These are phyloP conservation scores for Luffa aegyptiaca DNA, from an alignment of 306 rosid genomes.

Conservation along the genomic window DNA sequence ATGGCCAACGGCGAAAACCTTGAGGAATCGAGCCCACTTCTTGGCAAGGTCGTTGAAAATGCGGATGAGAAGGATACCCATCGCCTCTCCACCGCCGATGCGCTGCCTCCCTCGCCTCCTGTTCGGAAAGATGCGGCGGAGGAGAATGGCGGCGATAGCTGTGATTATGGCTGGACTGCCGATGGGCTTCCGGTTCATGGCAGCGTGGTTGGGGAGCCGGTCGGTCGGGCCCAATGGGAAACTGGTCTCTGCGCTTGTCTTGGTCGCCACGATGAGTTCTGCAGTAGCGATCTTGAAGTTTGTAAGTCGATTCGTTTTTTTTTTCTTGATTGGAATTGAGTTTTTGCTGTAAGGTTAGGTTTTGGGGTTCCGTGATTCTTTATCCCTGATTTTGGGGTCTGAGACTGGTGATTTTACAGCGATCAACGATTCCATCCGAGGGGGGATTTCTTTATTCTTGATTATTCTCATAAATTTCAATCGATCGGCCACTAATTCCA, in stretches of 20 bases:
- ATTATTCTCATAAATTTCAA: background rate
- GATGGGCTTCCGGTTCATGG: constrained; percentile 68
- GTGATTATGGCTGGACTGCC: constrained; percentile 60
- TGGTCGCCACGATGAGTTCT: constrained; percentile 81
- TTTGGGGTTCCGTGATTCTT: background rate
- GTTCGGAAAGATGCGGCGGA: constrained; percentile 10
- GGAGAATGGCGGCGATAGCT: constrained; percentile 10
- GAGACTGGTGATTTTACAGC: background rate
- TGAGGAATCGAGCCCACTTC: constrained; percentile 76
- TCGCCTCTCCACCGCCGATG: constrained; percentile 6
- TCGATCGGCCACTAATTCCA: background rate
- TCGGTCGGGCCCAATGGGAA: constrained; percentile 62
- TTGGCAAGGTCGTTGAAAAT: constrained; percentile 24
- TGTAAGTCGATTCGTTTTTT: constrained; percentile 34
- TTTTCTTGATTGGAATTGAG: background rate
- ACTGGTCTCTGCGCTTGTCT: constrained; percentile 65
- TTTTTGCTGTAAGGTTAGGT: background rate
- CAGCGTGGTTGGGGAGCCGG: constrained; percentile 86
- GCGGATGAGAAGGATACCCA: constrained; percentile 7
- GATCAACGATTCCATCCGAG: background rate
- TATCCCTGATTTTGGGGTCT: background rate
- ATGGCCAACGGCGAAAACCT: constrained; percentile 29
- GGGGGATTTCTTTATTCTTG: background rate
- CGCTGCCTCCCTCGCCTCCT: background rate
- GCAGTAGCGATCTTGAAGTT: constrained; percentile 96